Conservation (phyloP, 768 basidiomycete species). For the Candolleomyces aberdarensis region DNA sequence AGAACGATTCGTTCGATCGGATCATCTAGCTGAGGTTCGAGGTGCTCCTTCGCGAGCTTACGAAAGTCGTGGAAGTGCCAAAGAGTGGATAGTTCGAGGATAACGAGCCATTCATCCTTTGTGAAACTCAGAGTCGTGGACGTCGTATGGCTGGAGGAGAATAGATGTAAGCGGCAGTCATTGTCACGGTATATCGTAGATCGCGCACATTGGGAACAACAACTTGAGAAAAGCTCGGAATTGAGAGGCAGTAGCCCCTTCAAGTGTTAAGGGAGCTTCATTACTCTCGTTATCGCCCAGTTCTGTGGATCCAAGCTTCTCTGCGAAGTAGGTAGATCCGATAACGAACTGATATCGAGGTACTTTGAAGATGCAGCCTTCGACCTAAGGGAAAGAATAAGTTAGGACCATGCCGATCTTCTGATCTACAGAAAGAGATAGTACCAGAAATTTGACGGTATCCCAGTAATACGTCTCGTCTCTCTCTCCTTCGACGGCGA, state of each 20-base stretch:
- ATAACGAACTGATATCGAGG: neutral
- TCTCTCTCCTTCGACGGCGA: too few species aligned
- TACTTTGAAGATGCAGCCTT: neutral
- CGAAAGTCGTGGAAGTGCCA: conserved; percentile 9
- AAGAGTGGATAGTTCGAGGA: conserved; percentile 1
- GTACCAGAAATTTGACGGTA: neutral
- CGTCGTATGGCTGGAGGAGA: neutral
- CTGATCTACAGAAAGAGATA: neutral
- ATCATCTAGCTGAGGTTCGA: neutral
- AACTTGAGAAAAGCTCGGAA: neutral
- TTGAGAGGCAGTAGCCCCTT: neutral
- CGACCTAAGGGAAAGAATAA: neutral
- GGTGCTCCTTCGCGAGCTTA: conserved; percentile 6
- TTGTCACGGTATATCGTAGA: neutral
- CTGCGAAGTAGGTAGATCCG: neutral
- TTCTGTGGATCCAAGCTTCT: neutral
- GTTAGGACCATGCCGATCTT: neutral
- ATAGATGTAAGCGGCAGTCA: neutral
- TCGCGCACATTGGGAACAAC: neutral
- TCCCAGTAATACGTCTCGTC: neutral
- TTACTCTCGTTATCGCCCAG: neutral
- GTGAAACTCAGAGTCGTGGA: neutral
- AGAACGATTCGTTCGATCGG: conserved; percentile 34
- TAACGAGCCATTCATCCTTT: conserved; percentile 3
- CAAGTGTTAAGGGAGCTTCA: neutral